These are phyloP conservation scores for Moniliophthora roreri DNA, from an alignment of 1,284 basidiomycete species.

Conservation along the genomic window DNA sequence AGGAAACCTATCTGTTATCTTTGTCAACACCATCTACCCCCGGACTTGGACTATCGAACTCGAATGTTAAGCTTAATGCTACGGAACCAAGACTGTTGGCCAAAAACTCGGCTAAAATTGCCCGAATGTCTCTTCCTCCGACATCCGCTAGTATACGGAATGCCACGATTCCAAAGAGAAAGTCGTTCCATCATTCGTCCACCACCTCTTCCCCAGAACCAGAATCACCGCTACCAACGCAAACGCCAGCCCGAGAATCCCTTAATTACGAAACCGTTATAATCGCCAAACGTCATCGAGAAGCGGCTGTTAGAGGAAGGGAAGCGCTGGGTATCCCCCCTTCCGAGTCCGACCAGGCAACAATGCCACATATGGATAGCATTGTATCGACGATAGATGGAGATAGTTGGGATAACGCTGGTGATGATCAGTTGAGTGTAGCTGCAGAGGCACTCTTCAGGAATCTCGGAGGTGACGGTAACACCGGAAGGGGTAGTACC, in stretches of 20 bases:
- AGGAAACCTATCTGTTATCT: no score
- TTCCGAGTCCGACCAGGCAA: constrained; percentile 36
- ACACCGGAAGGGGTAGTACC: constrained; percentile 17
- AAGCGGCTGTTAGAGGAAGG: constrained; percentile 42
- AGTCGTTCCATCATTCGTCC: background rate
- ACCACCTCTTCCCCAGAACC: background rate
- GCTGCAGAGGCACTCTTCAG: constrained; percentile 56
- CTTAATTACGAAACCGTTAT: constrained; percentile 28
- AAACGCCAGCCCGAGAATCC: constrained; percentile 10
- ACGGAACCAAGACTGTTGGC: no score
- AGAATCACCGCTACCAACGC: constrained; percentile 3
- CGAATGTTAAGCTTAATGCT: no score
- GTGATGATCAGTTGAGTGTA: constrained; percentile 40
- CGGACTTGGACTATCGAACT: no score
- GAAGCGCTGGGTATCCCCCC: constrained; percentile 47
- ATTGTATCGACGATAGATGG: constrained; percentile 47
- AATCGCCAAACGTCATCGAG: constrained; percentile 36
- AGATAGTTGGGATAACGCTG: constrained; percentile 39
- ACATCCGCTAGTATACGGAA: no score
- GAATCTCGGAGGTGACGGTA: constrained; percentile 29
- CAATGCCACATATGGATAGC: constrained; percentile 45
- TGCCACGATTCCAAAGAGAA: background rate
- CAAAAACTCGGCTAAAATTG: no score
- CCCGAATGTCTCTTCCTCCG: no score
- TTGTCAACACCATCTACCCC: no score